These are phyloP conservation scores for Plantago major DNA, from an alignment of 257 asterid genomes.

Conservation along the genomic window DNA sequence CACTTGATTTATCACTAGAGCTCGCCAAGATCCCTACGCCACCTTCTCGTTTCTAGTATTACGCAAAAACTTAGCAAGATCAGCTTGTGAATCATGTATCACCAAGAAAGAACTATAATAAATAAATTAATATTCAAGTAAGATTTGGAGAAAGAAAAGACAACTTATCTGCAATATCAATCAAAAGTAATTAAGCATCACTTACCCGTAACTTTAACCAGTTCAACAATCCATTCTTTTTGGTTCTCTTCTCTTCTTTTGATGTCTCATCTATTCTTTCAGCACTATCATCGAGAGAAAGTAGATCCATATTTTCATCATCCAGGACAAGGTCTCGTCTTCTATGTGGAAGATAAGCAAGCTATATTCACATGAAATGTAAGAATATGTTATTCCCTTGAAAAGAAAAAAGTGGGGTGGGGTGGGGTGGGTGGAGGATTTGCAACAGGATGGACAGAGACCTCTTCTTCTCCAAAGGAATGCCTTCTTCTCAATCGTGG, in stretches of 20 bases:
- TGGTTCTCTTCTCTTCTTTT: conserved; percentile 75
- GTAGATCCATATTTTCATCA: conserved; percentile 68
- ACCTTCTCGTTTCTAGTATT: conserved; percentile 73
- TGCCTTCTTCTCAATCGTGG: conserved; percentile 82
- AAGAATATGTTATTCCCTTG: conserved; percentile 15
- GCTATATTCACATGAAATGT: conserved; percentile 51
- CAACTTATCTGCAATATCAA: conserved; percentile 13
- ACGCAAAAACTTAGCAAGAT: conserved; percentile 27
- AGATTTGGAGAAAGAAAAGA: conserved; percentile 10
- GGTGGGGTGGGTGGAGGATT: not conserved
- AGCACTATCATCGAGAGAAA: conserved; percentile 59
- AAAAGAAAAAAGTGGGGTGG: not conserved
- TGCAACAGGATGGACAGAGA: conserved; percentile 14
- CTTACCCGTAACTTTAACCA: conserved; percentile 93
- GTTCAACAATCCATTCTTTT: conserved; percentile 84
- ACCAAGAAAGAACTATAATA: conserved; percentile 1
- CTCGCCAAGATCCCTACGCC: conserved; percentile 73
- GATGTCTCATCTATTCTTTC: conserved; percentile 56
- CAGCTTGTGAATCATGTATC: conserved; percentile 22
- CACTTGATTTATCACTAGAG: conserved; percentile 93
- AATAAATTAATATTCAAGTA: not conserved
- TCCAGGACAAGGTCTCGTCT: conserved; percentile 86
- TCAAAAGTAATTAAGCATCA: conserved; percentile 17
- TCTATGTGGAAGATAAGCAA: conserved; percentile 98
- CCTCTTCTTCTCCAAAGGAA: conserved; percentile 99